phyloP scores from a whole-genome alignment of 202 grass and related monocot species.

The Panicum virgatum region DNA sequence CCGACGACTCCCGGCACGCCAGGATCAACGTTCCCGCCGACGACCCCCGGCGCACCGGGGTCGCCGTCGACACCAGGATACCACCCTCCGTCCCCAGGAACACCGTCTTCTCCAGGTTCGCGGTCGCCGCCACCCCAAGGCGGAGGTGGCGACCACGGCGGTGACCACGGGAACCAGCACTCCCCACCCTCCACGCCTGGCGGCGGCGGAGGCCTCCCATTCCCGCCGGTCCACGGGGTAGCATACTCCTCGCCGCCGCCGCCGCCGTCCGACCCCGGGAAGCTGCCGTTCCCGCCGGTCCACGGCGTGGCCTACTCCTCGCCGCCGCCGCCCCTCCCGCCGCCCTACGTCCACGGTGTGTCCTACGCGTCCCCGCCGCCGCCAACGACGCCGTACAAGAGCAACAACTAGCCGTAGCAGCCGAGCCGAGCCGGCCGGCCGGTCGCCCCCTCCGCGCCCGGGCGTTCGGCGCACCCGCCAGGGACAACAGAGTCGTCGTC shows the following conservation, averaged over 20 bases:
- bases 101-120: constrained; percentile 19
- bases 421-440: neutral
- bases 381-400: constrained; percentile 43
- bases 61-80: constrained; percentile 18
- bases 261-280: constrained; percentile 29
- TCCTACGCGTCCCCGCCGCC: constrained; percentile 60
- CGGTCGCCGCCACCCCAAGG: constrained; percentile 24
- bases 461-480: neutral
- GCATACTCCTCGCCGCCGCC: constrained; percentile 71
- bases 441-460: constrained; percentile 28
- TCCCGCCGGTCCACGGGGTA: constrained; percentile 65
- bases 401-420: constrained; percentile 23
- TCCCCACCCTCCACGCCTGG: constrained; percentile 28
- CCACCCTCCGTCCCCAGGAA: constrained; percentile 18
- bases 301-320: constrained; percentile 67
- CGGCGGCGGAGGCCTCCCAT: neutral
- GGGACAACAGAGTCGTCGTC: neutral
- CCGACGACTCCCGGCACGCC: constrained; percentile 19
- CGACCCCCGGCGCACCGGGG: neutral
- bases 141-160: constrained; percentile 2
- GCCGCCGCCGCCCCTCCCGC: constrained; percentile 47
- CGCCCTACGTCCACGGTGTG: constrained; percentile 37
- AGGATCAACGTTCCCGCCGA: neutral
- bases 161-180: constrained; percentile 32
- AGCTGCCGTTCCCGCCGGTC: constrained; percentile 40